Conservation (phyloP, 169 alveolate species). For the Babesia bigemina region DNA sequence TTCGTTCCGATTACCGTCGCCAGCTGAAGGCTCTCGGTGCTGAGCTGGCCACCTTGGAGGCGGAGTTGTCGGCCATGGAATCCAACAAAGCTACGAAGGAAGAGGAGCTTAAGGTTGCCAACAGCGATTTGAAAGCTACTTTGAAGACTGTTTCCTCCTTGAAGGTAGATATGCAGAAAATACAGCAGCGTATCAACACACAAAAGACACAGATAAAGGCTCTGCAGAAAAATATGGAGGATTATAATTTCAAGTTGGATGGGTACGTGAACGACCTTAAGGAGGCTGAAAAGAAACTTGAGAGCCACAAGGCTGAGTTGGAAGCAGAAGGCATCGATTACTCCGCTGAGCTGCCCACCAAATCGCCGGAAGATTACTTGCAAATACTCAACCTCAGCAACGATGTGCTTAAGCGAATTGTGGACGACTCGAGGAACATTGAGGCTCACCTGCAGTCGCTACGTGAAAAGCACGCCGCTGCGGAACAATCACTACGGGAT, state of each 20-base stretch:
- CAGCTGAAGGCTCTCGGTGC: slow-evolving; percentile 29
- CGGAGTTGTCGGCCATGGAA: slow-evolving; percentile 10
- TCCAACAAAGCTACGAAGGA: slow-evolving; percentile 33
- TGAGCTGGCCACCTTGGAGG: slow-evolving; percentile 30
- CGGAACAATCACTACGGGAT: slow-evolving; percentile 40
- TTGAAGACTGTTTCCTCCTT: slow-evolving; percentile 14
- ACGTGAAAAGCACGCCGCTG: slow-evolving; percentile 27
- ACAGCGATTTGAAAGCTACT: slow-evolving; percentile 24
- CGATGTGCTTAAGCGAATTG: slow-evolving; percentile 43
- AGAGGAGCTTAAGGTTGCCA: slow-evolving; percentile 4
- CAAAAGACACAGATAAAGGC: slow-evolving; percentile 42
- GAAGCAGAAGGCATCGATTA: slow-evolving; percentile 56
- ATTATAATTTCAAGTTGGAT: slow-evolving; percentile 26
- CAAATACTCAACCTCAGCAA: slow-evolving; percentile 45
- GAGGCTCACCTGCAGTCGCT: slow-evolving; percentile 41
- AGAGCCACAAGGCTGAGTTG: slow-evolving; percentile 36
- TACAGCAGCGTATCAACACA: slow-evolving; percentile 28
- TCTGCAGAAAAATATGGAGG: slow-evolving; percentile 34
- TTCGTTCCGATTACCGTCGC: slow-evolving; percentile 11
- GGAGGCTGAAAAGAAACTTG: slow-evolving; percentile 14
- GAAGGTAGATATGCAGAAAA: slow-evolving; percentile 30
- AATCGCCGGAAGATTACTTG: slow-evolving; percentile 55
- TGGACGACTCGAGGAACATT: slow-evolving; percentile 33
- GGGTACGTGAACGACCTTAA: slow-evolving; percentile 39
- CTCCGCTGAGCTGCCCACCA: slow-evolving; percentile 40